Base-by-base conservation (phyloP, 768 basidiomycete species). In the Russula lepida region DNA sequence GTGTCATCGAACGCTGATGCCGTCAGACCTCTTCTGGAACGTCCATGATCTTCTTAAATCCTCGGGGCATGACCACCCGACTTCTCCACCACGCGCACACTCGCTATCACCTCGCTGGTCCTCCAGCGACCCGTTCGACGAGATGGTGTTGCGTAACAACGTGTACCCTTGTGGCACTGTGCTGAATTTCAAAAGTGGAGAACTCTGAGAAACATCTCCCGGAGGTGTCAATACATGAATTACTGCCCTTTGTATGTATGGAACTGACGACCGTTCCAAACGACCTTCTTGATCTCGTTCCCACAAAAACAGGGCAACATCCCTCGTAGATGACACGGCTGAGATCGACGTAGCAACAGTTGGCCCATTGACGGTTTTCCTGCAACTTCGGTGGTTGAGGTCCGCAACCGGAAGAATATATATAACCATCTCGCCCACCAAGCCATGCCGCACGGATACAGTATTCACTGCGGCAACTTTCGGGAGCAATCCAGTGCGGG, bases 401-500 rank as follows among this genome's bases (percentile, higher is more conserved):
- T 85, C 77, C 1, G 78, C 79, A 54, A 78, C 81, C 82, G 65
- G 30, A 1, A 11, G 33, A 17, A 48, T n/a, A 41, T n/a, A 41
- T n/a, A 57, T 54, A 32, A 28, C 32, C 46, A 19, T 39, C 37
- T 25, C 35, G 54, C 54, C 12, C 57, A 32, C 13, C 23, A 59
- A 44, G 19, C 25, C 8, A 72, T 77, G 44, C 33, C 13, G 33
- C 33, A 35, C 33, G 3, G n/a, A n/a, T n/a, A n/a, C n/a, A n/a
- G n/a, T n/a, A n/a, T n/a, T n/a, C n/a, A n/a, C 32, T 32, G 32
- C 6, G 7, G 7, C 6, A 32, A 32, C 89, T 87, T 68, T 92
- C 89, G 62, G 94, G 70, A 2, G 86, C 77, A 77, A 93, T 90
- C 0, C 86, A 85, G n/a, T 85, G 79, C 78, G 65, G 92, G 90